Percentiles rank a stretch among this genome's conserved stretches.
Evolutionary conservation across 768 basidiomycete species (phyloP).

Genomic region (Trametes cingulata): DNA sequence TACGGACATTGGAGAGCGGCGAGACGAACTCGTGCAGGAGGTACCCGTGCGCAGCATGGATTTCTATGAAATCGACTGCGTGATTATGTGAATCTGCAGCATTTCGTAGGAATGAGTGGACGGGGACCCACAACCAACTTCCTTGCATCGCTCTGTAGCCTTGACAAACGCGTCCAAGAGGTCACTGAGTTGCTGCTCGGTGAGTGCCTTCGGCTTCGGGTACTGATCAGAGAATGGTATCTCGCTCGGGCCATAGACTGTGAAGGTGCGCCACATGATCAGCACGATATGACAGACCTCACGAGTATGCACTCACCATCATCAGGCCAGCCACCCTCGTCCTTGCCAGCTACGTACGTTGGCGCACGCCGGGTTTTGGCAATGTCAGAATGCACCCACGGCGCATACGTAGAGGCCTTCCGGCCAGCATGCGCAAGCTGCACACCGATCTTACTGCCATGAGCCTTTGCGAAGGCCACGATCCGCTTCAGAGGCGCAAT

Average conservation of each 20-base stretch:
- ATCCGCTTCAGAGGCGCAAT: constrained; percentile 69
- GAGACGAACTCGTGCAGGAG: constrained; percentile 70
- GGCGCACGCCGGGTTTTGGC: constrained; percentile 34
- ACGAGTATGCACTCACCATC: constrained; percentile 41
- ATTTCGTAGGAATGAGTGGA: not conserved
- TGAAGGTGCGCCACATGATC: not conserved
- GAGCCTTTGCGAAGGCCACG: constrained; percentile 71
- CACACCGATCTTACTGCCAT: constrained; percentile 71
- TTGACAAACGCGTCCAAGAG: constrained; percentile 63
- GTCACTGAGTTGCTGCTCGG: constrained; percentile 51
- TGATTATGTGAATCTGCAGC: not conserved
- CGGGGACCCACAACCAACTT: constrained; percentile 56
- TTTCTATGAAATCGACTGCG: constrained; percentile 67
- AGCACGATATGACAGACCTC: not conserved
- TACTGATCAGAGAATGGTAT: constrained; percentile 55
- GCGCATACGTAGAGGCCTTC: constrained; percentile 73
- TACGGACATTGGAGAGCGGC: constrained; percentile 71
- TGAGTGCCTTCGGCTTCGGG: constrained; percentile 60
- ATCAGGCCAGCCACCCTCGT: constrained; percentile 73
- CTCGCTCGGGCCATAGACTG: constrained; percentile 64
- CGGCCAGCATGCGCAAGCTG: constrained; percentile 77
- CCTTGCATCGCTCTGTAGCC: constrained; percentile 54
- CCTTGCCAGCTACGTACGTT: constrained; percentile 41
- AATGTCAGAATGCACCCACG: constrained; percentile 56
- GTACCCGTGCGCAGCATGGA: constrained; percentile 75